Evolutionary conservation across 1,139 yeast genomes (phyloP).

Genomic region (Lodderomyces elongisporus): DNA sequence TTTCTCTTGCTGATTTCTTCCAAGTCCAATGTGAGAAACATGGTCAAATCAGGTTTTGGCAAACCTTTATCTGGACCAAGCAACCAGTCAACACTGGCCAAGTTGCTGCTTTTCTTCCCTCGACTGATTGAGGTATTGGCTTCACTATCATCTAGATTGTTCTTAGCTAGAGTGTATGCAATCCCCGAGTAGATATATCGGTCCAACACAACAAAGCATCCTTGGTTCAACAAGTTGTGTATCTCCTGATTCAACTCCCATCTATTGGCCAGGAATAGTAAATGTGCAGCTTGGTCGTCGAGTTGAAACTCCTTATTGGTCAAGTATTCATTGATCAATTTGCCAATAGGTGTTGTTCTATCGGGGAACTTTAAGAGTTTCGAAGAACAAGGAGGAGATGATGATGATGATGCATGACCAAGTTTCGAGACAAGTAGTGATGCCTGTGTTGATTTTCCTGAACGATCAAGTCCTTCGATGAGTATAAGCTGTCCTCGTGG

Average conservation of each 20-base stretch:
- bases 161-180: slow-evolving; percentile 87
- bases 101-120: slow-evolving; percentile 2
- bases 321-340: slow-evolving; percentile 69
- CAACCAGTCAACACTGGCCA: slow-evolving; percentile 66
- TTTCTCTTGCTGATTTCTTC: slow-evolving; percentile 51
- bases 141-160: slow-evolving; percentile 5
- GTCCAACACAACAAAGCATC: slow-evolving; percentile 66
- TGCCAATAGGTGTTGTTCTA: slow-evolving; percentile 75
- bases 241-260: slow-evolving; percentile 76
- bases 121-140: slow-evolving; percentile 3
- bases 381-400: too few relatives aligned
- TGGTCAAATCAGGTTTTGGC: slow-evolving; percentile 78
- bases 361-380: slow-evolving; percentile 77
- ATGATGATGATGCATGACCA: too few relatives aligned
- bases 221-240: slow-evolving; percentile 39
- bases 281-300: slow-evolving; percentile 76
- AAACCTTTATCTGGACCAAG: slow-evolving; percentile 75
- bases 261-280: slow-evolving; percentile 86
- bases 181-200: slow-evolving; percentile 90
- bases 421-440: slow-evolving; percentile 38
- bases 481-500: slow-evolving; percentile 69
- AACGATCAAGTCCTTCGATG: slow-evolving; percentile 89
- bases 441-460: slow-evolving; percentile 94
- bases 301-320: slow-evolving; percentile 44
- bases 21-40: slow-evolving; percentile 64